A percentile compares a stretch with the other conserved stretches of the same genome.
Evolutionary conservation across 225 moss, liverwort and hornwort species (phyloP).

Genomic region (Antitrichia curtipendula): DNA sequence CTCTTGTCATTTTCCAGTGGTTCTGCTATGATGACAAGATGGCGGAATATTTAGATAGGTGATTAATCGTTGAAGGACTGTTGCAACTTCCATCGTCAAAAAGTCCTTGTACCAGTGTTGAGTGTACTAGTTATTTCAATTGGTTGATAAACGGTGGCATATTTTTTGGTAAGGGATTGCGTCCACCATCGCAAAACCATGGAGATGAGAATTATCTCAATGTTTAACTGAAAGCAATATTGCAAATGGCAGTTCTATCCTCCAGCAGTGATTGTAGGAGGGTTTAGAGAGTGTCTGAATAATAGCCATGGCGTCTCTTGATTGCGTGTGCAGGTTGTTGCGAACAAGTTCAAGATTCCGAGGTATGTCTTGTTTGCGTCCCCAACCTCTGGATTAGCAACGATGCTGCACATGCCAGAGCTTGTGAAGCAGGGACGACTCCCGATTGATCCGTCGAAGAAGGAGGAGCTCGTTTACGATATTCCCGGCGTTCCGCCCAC

Average conservation of each 20-base stretch:
- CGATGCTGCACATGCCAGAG: constrained; percentile 25
- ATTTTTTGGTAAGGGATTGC: neutral
- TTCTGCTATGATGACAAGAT: neutral
- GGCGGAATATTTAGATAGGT: no score
- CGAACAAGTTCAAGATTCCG: constrained; percentile 37
- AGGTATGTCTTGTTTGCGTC: constrained; percentile 30
- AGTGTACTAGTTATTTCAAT: neutral
- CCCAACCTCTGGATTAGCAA: neutral
- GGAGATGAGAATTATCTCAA: neutral
- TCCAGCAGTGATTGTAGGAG: neutral
- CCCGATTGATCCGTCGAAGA: neutral
- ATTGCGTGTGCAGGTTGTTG: constrained; percentile 8
- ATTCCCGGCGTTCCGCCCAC: constrained; percentile 42
- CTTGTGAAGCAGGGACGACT: constrained; percentile 22
- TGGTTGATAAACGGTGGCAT: neutral
- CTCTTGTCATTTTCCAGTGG: neutral
- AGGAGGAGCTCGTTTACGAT: constrained; percentile 14
- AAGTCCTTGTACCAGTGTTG: neutral
- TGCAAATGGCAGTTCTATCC: neutral
- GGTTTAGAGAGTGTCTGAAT: neutral
- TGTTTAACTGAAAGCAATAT: neutral
- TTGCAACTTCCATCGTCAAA: neutral
- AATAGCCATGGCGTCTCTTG: neutral
- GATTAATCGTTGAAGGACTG: neutral
- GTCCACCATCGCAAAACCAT: no score